phyloP scores from a whole-genome alignment of 495 filamentous ascomycete genomes.

The Evansstolkia leycettana region DNA sequence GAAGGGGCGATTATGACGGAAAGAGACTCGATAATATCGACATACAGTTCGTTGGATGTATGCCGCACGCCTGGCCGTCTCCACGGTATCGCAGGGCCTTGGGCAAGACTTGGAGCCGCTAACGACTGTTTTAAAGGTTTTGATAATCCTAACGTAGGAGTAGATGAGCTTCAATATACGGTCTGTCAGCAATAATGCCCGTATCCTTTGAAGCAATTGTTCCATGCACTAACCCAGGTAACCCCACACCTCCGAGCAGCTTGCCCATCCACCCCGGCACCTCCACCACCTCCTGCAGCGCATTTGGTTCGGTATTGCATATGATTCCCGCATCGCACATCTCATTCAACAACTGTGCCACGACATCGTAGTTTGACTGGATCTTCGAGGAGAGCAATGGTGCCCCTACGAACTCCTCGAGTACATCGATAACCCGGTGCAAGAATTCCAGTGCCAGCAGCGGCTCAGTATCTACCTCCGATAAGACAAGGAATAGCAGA shows the following conservation, averaged over 20 bases:
- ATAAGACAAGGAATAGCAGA: conserved; percentile 74
- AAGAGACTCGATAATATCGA: conserved; percentile 86
- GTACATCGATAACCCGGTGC: conserved; percentile 80
- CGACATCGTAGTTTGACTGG: conserved; percentile 82
- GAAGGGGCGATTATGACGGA: conserved; percentile 81
- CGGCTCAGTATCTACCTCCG: conserved; percentile 74
- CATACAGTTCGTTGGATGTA: conserved; percentile 94
- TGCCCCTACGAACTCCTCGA: conserved; percentile 92
- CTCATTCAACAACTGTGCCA: conserved; percentile 84
- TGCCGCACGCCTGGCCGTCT: conserved; percentile 84
- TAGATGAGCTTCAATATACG: conserved; percentile 18
- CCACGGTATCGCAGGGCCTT: conserved; percentile 64
- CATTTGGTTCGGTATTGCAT: conserved; percentile 86
- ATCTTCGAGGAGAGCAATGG: conserved; percentile 77
- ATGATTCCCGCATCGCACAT: conserved; percentile 94
- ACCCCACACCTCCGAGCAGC: conserved; percentile 73
- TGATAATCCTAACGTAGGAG: conserved; percentile 28
- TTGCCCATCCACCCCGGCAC: conserved; percentile 83
- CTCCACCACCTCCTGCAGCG: conserved; percentile 81
- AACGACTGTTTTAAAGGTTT: conserved; percentile 36
- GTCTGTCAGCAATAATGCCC: conserved; percentile 1
- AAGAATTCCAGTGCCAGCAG: conserved; percentile 95
- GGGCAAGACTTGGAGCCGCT: conserved; percentile 22
- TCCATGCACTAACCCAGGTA: conserved; percentile 48
- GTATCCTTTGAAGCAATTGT: not conserved